Percentiles rank a stretch among this genome's conserved stretches.
phyloP scores from a whole-genome alignment of 192 early-diverging fungal genomes.

The Coemansia sp. region DNA sequence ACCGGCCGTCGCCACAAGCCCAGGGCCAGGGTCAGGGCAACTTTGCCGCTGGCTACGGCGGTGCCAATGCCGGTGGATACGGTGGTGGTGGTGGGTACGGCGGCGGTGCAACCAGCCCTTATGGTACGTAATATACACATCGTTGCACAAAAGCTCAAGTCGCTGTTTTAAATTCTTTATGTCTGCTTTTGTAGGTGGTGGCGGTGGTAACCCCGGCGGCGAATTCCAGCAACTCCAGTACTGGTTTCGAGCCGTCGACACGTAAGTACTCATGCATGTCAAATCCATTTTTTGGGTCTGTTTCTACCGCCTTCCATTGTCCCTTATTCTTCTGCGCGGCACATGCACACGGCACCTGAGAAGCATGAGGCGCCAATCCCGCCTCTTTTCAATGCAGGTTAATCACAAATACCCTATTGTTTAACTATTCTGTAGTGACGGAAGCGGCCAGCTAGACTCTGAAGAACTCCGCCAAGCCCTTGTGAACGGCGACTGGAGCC shows the following conservation, averaged over 20 bases:
- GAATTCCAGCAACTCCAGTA: conserved; percentile 33
- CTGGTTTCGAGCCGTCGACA: conserved; percentile 52
- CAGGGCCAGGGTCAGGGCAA: conserved; percentile 15
- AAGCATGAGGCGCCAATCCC: neutral
- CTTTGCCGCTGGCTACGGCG: conserved; percentile 9
- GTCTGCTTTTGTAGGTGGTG: conserved; percentile 4
- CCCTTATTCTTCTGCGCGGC: neutral
- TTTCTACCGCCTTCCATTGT: conserved; percentile 1
- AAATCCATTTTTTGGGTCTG: neutral
- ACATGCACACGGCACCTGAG: conserved; percentile 6
- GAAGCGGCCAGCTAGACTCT: conserved; percentile 66
- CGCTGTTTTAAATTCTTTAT: neutral
- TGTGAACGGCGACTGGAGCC: conserved; percentile 74
- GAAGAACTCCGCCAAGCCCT: conserved; percentile 71
- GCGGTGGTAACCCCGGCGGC: neutral
- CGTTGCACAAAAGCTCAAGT: neutral
- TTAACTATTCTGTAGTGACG: conserved; percentile 41
- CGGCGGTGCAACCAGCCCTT: conserved; percentile 8
- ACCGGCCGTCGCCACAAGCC: conserved; percentile 3
- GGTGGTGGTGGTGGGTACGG: conserved; percentile 17
- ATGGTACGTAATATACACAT: conserved; percentile 15
- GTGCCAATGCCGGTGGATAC: conserved; percentile 3
- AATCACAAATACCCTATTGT: neutral
- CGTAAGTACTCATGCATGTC: conserved; percentile 20
- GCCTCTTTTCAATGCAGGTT: neutral